Evolutionary conservation across 2,329 filamentous ascomycete species (phyloP), one percentile per base, ranked within the genome.

Genomic region (Dryadomyces quercivorus): DNA sequence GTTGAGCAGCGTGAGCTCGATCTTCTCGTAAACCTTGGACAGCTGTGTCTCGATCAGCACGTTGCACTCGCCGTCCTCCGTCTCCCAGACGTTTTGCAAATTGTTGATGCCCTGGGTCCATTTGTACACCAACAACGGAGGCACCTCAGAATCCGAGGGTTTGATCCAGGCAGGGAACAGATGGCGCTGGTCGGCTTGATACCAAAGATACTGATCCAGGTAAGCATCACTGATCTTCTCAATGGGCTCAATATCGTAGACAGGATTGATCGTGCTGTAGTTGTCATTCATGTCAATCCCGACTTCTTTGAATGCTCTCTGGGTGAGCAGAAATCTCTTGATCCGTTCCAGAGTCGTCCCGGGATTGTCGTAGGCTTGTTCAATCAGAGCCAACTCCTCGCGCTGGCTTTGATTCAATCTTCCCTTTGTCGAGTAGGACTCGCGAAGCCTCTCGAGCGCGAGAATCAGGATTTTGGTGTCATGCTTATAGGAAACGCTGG

Each of bases 231-330:
- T 98, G 62, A 98, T 98, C 75, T 98, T 98, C 75, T 98, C 93
- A 57, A 98, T 96, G 0, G 93, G 93, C 70, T 98, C 94, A 57
- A 98, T 93, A 61, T 98, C 93, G 66, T 98, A 98, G 1, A 98
- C 93, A 0, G 93, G 94, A 66, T 98, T 98, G 75, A 98, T 98
- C 18, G 89, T 92, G 75, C 84, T 97, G 73, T 98, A 98, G 66
- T 98, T 98, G 72, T 98, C 93, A 68, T 98, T 98, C 93, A 98
- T 98, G 66, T 98, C 93, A 61, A 98, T 98, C 54, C 92, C 93
- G 47, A 98, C 93, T 71, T 98, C 93, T 72, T 98, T 98, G 79
- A 98, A 98, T 1, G 94, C 93, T 68, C 93, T 83, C 67, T 98
- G 93, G 0, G 94, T 98, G 47, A 98, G 81, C 59, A 98, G 75